Base-by-base conservation (phyloP, 2,329 filamentous ascomycete species). In the Xylariaceae sp. region DNA sequence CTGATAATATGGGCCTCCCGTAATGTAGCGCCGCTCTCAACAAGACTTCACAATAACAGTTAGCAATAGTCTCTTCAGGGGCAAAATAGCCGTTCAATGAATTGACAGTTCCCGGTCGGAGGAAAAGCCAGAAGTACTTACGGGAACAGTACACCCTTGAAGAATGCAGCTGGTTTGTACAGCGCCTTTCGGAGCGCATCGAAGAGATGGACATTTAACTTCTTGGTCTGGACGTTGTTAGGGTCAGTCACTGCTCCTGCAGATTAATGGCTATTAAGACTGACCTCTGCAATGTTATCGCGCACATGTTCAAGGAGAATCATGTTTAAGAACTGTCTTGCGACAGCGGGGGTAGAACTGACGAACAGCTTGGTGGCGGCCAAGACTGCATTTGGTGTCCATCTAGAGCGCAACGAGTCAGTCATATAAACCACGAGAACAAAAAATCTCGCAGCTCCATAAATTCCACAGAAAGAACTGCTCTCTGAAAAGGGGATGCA, bases 151-250 rank as follows among this genome's bases (percentile, higher is more conserved):
- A 99, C 86, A 41, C 59, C 61, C 54, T 60, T 96, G 83, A 99
- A 99, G 76, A 96, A 99, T 15, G 92, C 92, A 0, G 90, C 88
- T 30, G 61, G 62, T 11, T 60, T 61, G 37, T 61, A 64, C 3
- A 63, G 50, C 3, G 62, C 61, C 73, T 96, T 96, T 77, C 97
- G 97, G 59, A 99, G 79, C 0, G 91, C 85, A 68, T 95, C 93
- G 82, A 97, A 99, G 6, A 97, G 80, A 73, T 99, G 94, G 0
- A 97, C 88, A 70, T 97, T 97, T 59, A 99, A 81, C 73, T 97
- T 97, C 76, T 94, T 94, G 64, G 87, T 92, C 74, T 99, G 18
- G 4, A 49, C 37, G 13, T 15, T 5, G 3, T 23, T 15, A 4
- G 44, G 15, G n/a, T 60, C 17, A 58, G 55, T 45, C 1, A 53